phyloP scores from a whole-genome alignment of 73 alveolate genomes.

The Tetrahymena thermophila region DNA sequence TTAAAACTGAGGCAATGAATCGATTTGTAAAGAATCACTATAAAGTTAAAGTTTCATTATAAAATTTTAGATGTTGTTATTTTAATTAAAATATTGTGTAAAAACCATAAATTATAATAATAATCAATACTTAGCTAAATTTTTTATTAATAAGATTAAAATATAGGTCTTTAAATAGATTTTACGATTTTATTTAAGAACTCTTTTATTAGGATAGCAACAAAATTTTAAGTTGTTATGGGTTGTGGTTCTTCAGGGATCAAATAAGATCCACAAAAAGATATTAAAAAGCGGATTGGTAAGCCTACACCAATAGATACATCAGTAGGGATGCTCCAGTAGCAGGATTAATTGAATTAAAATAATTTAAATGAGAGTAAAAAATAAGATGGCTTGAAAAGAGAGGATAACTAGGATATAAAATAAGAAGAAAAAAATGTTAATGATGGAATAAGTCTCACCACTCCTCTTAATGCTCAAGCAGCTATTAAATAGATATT shows the following conservation, averaged over 20 bases:
- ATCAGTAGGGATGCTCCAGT: neutral
- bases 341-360: neutral
- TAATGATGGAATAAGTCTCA: neutral
- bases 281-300: neutral
- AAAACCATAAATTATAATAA: neutral
- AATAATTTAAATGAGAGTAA: neutral
- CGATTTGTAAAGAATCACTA: neutral
- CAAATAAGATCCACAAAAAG: neutral
- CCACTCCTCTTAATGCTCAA: neutral
- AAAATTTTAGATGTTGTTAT: neutral
- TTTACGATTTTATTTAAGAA: neutral
- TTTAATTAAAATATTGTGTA: neutral
- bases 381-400: neutral
- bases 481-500: neutral
- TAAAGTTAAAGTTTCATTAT: neutral
- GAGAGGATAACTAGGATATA: neutral
- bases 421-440: neutral
- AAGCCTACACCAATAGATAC: neutral
- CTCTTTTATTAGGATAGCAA: neutral
- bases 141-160: neutral
- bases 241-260: neutral
- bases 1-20: neutral
- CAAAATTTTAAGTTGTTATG: neutral
- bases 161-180: neutral
- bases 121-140: neutral